Conservation (phyloP, 148 eudicot species). For the Chenopodium berlandieri region DNA sequence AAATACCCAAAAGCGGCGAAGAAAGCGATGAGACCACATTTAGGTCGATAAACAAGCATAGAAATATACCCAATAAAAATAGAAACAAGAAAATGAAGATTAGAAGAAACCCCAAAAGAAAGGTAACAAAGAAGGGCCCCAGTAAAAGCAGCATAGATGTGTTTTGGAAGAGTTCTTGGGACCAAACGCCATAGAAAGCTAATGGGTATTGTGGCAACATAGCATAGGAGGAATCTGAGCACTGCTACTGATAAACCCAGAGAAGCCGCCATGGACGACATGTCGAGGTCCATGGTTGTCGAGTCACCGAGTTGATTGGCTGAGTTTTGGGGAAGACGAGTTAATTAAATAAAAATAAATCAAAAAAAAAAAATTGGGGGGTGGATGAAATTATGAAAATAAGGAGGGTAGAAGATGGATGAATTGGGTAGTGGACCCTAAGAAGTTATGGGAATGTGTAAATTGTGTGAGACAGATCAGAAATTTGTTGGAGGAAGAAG, state of each 20-base stretch:
- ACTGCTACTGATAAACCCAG: constrained; percentile 79
- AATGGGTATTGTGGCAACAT: constrained; percentile 74
- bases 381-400: background rate
- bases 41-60: constrained; percentile 57
- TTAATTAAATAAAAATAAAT: too few relatives aligned
- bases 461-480: too few relatives aligned
- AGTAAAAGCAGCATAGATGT: constrained; percentile 62
- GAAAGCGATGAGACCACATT: constrained; percentile 79
- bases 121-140: constrained; percentile 70
- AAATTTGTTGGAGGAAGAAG: too few relatives aligned
- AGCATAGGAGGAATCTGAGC: constrained; percentile 71
- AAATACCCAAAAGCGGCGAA: constrained; percentile 72
- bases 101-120: constrained; percentile 82
- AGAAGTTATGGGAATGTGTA: too few relatives aligned
- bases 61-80: constrained; percentile 67
- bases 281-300: constrained; percentile 49
- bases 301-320: constrained; percentile 9
- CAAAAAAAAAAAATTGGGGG: too few relatives aligned
- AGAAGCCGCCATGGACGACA: constrained; percentile 67
- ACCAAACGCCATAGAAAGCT: constrained; percentile 64
- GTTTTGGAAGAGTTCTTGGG: constrained; percentile 67
- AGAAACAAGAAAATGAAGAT: constrained; percentile 78
- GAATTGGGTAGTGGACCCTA: too few relatives aligned
- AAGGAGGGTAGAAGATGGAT: background rate
- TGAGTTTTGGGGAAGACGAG: background rate